Base-by-base conservation (phyloP, 73 alveolate genomes). In the Blepharisma japonicum region DNA sequence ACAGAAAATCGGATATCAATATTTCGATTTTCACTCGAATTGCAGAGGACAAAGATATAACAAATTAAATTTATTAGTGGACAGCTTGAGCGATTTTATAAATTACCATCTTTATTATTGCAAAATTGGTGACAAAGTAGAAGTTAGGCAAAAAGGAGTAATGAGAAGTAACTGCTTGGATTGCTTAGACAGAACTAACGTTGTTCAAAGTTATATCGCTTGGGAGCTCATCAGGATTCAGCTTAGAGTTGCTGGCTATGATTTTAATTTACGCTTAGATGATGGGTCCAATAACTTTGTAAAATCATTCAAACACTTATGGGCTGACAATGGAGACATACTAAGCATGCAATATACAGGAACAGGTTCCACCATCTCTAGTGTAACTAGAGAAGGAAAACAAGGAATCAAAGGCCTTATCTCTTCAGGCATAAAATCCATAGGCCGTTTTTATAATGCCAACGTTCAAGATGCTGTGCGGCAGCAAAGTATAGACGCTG, bases 111-210 rank as follows among this genome's bases (percentile, higher is more conserved):
- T 72, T 67, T 78, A 81, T 42, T 56, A 68, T 32, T 51, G 72
- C 53, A 71, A 83, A 25, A 61, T 14, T 5, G 38, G 47, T 25
- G 46, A 39, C 14, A n/a, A 25, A 18, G 71, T 71, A 25, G 38
- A 77, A 61, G 6, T 77, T 61, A 11, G 78, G 76, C 80, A 94
- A 76, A 83, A 72, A 21, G 99, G 99, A 9, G 94, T 86, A 4
- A 83, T 94, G 18, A 81, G 99, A 80, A 93, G 97, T 0, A 94
- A 94, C 78, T 94, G 99, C 51, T 78, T 94, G 68, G 98, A 92
- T 71, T 92, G 99, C 56, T 87, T 94, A 6, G 99, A 94, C 68
- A 88, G 99, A 80, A 94, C 99, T 45, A 94, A 94, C 79, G 90
- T 86, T 18, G 84, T 83, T 27, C 89, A 89, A 77, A 53, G 89